Base-by-base conservation (phyloP, 805 yeast genomes). In the Sungouiella thailandica region DNA sequence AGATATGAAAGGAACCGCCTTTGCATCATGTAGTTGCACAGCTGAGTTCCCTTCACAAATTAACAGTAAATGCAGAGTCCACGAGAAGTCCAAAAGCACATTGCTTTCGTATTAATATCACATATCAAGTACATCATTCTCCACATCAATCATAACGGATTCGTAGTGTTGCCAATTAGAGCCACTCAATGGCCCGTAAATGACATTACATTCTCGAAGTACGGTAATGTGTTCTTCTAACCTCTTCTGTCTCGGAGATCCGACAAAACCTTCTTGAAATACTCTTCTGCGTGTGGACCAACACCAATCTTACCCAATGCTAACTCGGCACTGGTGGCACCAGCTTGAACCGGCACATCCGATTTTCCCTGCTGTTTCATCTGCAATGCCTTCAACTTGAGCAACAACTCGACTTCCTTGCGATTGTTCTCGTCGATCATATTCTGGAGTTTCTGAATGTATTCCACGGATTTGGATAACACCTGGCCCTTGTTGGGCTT, bases 401-500 rank as follows among this genome's bases (percentile, higher is more conserved):
- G 68, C 25, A 79, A 70, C 32, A 83, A 60, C 50, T 83, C 94
- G 10, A 83, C 84, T 53, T 87, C 96, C 40, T 73, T 74, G 36
- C 90, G 66, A 57, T 87, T 87, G 47, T 78, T 83, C 36, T 76
- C 77, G 53, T 87, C 96, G 38, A 87, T 85, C 37, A 74, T 66
- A 40, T 75, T 78, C 53, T 85, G 94, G 23, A 85, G 57, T 40
- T 60, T 61, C 39, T 74, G 78, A 26, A 84, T 74, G 49, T 82
- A 83, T 41, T 81, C 88, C 2, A 83, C 88, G 0, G 86, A 74
- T 49, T 80, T 83, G 7, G 85, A 73, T 38, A 84, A 61, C 2
- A 84, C 82, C 52, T 83, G 90, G 2, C 94, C 94, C 58, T 84
- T 84, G 50, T 83, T 83, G 0, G 94, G 94, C 45, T 81, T 83